Percentiles rank a stretch among this genome's conserved stretches.
These are phyloP conservation scores for Suillus plorans DNA, from an alignment of 768 basidiomycete genomes.

Conservation along the genomic window DNA sequence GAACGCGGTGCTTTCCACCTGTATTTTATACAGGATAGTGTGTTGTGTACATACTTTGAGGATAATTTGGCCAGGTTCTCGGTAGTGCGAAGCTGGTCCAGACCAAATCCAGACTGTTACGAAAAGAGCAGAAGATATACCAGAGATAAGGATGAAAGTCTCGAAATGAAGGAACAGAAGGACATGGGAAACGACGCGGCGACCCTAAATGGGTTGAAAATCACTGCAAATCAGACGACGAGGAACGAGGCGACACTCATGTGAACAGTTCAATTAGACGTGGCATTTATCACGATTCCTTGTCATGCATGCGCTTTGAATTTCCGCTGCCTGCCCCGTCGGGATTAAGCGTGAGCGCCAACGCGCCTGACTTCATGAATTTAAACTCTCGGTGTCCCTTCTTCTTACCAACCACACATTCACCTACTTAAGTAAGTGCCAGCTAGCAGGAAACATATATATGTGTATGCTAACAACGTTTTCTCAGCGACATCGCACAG, in stretches of 20 bases:
- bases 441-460: neutral
- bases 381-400: neutral
- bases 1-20: neutral
- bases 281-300: neutral
- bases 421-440: neutral
- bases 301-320: neutral
- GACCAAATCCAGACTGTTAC: neutral
- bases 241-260: neutral
- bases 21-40: neutral
- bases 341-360: neutral
- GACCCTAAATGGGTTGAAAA: neutral
- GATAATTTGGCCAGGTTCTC: neutral
- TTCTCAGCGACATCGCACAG: neutral
- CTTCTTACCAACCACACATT: neutral
- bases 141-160: neutral
- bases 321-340: neutral
- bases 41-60: neutral
- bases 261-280: neutral
- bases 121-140: neutral
- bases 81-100: neutral
- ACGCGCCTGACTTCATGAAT: neutral
- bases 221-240: conserved; percentile 2
- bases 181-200: neutral
- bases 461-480: neutral
- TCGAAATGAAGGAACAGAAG: neutral